Evolutionary conservation across 352 stramenopile species (phyloP), one percentile per base, ranked within the genome.

Genomic region (Elongisporangium prolatum): DNA sequence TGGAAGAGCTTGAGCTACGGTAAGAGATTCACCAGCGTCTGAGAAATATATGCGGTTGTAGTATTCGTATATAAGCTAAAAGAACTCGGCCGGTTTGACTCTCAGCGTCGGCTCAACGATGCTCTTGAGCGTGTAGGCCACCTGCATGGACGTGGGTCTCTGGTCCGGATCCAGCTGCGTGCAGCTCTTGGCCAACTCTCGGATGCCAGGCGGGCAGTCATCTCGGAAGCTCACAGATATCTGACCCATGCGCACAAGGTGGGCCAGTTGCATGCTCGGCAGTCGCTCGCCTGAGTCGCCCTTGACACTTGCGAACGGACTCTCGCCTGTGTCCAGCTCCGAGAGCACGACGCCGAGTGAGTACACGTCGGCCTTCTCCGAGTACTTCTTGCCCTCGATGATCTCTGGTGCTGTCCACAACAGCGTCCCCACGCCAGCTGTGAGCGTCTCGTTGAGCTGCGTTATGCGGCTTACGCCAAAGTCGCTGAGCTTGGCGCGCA

Each of bases 341-440:
- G 80, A 88, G 1, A 94, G 64, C 50, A 94, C 82, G 37, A 96
- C 81, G 34, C 88, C 89, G 21, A 96, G 78, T 25, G 84, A 93
- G 66, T 93, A 97, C 34, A 97, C 85, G 57, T 97, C 89, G 16
- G 86, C 85, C 55, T 91, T 91, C 52, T 94, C 81, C 25, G 76
- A 91, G 71, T 93, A 96, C 37, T 88, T 86, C 44, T 89, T 80
- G 60, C 84, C 84, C 57, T 88, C 68, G 20, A 97, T 91, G 58
- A 96, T 93, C 69, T 97, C 89, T 2, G 89, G 88, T 0, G 88
- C 88, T 16, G 86, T 95, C 86, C 87, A 97, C 9, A 89, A 66
- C 37, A 89, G 67, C 17, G 84, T 96, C 16, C 86, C 86, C 11
- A 88, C 82, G 16, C 89, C 83, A 1, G 80, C 89, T 16, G 84